Base-by-base conservation (phyloP, 2,329 filamentous ascomycete genomes). In the Orbilia javanica region DNA sequence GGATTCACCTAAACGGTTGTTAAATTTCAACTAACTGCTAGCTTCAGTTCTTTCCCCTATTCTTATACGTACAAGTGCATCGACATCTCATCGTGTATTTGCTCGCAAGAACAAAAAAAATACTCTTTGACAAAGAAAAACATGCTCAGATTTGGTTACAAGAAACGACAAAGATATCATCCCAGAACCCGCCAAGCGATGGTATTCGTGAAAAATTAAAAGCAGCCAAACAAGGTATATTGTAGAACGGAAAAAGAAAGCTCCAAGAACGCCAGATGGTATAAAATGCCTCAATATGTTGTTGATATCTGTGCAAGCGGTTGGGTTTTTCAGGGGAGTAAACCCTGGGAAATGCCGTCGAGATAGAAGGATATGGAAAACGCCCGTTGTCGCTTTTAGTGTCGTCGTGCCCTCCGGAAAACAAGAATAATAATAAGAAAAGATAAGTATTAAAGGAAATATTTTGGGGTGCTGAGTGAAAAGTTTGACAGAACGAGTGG, bases 231-330 rank as follows among this genome's bases (percentile, higher is more conserved):
- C 55, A 42, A 57, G 27, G 29, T 22, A 52, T 20, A 52, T 42
- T 22, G 34, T 18, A 62, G 34, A 62, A 67, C 29, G 34, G 36
- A 62, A 46, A 39, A 34, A 74, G 6, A 46, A 60, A 52, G 52
- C 70, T 68, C 70, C 70, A 68, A 39, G 53, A 74, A 74, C 70
- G 62, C 70, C 70, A 68, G 60, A 57, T 76, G 72, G 72, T 76
- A 76, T 76, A 69, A 29, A 69, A 63, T 69, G 22, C 53, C 57
- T 55, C 72, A 55, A 48, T 10, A 62, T 55, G 25, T 50, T 36
- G 53, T 68, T 48, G 22, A 25, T 55, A 10, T 39, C 18, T 42
- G 22, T 62, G 48, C 53, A 66, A 57, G 50, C 11, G 44, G 50
- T 74, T 20, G 52, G 53, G 20, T 67, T 67, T 74, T 74, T 29